These are phyloP conservation scores for Quercus tomentella DNA, from an alignment of 331 rosid species.

Conservation along the genomic window DNA sequence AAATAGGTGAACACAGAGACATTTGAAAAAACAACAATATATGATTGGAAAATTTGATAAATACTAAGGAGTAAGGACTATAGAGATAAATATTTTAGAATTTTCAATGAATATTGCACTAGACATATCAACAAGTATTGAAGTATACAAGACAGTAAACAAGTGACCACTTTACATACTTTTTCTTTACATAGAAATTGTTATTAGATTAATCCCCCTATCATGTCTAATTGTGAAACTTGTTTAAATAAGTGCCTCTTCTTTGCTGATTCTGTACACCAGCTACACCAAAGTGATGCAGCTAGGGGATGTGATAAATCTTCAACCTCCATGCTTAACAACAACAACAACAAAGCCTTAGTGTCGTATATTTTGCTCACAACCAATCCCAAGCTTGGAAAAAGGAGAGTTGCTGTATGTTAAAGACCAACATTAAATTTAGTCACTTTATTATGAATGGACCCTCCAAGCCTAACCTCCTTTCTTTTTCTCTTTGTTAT, in stretches of 20 bases:
- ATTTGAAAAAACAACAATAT: not conserved
- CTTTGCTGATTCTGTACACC: not conserved
- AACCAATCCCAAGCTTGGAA: too few relatives aligned
- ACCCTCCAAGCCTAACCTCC: not conserved
- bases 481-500: not conserved
- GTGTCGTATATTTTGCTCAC: too few relatives aligned
- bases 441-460: too few relatives aligned
- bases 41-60: not conserved
- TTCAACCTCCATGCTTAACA: not conserved
- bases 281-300: not conserved
- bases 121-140: not conserved
- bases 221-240: not conserved
- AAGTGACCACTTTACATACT: not conserved
- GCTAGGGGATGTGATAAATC: not conserved
- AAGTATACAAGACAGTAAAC: not conserved
- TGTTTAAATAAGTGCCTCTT: not conserved
- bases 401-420: too few relatives aligned
- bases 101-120: not conserved
- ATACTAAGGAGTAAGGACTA: not conserved
- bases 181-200: not conserved
- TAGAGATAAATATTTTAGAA: not conserved
- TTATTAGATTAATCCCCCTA: not conserved
- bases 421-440: too few relatives aligned
- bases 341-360: too few relatives aligned
- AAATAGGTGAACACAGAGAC: not conserved